phyloP scores from a whole-genome alignment of 176 grass and related monocot genomes.

The Aegilops tauschii region DNA sequence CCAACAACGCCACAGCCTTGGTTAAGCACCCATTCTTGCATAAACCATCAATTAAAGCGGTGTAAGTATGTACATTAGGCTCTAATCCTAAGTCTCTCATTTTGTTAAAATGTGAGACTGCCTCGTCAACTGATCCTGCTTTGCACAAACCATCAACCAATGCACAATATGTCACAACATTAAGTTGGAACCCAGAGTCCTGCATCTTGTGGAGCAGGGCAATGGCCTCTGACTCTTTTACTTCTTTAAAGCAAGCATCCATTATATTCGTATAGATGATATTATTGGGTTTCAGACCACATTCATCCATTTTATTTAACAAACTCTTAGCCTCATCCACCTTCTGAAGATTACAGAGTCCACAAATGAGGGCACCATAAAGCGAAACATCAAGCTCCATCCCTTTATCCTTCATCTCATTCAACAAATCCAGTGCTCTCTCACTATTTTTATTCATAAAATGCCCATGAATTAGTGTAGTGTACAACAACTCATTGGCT shows the following conservation, averaged over 20 bases:
- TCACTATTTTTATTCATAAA: slow-evolving; percentile 66
- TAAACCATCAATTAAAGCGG: slow-evolving; percentile 74
- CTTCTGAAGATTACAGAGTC: slow-evolving; percentile 79
- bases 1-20: slow-evolving; percentile 49
- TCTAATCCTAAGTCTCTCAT: slow-evolving; percentile 67
- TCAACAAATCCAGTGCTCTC: slow-evolving; percentile 59
- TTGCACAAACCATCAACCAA: slow-evolving; percentile 94
- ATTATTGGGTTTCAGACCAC: slow-evolving; percentile 71
- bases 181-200: slow-evolving; percentile 54
- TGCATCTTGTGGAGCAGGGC: slow-evolving; percentile 62
- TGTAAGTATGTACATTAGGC: slow-evolving; percentile 70
- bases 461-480: slow-evolving; percentile 76
- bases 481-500: slow-evolving; percentile 67
- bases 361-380: slow-evolving; percentile 85
- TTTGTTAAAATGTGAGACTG: slow-evolving; percentile 69
- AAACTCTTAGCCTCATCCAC: slow-evolving; percentile 84
- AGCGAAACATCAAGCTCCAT: slow-evolving; percentile 73
- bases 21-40: slow-evolving; percentile 81
- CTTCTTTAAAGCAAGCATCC: slow-evolving; percentile 77
- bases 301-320: slow-evolving; percentile 67
- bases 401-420: slow-evolving; percentile 78
- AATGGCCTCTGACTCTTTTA: slow-evolving; percentile 73
- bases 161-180: slow-evolving; percentile 74
- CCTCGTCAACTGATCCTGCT: slow-evolving; percentile 59
- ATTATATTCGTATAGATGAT: slow-evolving; percentile 91